Evolutionary conservation across 129 eudicot species (phyloP).

Genomic region (Arctium lappa): DNA sequence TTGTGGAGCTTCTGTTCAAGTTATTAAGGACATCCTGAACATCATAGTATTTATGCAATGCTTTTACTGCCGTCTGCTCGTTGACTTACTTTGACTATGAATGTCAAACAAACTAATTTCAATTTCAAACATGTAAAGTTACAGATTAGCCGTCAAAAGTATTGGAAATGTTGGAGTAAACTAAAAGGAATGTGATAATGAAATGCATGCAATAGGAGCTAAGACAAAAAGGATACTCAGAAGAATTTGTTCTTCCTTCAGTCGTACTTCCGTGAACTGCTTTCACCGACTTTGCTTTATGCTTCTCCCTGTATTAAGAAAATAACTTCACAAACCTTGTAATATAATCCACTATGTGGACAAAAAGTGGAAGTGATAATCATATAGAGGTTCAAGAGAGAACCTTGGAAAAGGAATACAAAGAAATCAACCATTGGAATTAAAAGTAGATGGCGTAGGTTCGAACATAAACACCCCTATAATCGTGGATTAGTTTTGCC

Average conservation of each 20-base stretch:
- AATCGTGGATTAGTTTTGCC: not conserved
- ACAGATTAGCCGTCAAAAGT: constrained; percentile 13
- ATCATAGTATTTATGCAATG: not conserved
- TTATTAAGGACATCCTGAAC: constrained; percentile 43
- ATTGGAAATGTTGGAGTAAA: not conserved
- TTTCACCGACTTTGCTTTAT: constrained; percentile 41
- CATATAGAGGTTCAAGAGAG: not conserved
- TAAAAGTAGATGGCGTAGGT: not conserved
- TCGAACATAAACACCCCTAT: not conserved
- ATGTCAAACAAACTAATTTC: not conserved
- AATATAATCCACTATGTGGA: not conserved
- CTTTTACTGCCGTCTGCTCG: not conserved
- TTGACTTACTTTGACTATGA: not conserved
- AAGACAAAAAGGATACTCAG: constrained; percentile 48
- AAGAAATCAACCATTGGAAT: not conserved
- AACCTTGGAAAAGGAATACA: not conserved
- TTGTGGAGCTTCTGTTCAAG: constrained; percentile 50
- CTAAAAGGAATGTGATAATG: not conserved
- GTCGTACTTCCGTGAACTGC: constrained; percentile 38
- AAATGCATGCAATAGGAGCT: not conserved
- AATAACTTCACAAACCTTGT: constrained; percentile 11
- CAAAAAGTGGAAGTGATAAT: not conserved
- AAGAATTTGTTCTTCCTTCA: constrained; percentile 54
- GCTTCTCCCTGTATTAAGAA: constrained; percentile 53
- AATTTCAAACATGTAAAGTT: not conserved